Evolutionary conservation across 2,329 filamentous ascomycete species (phyloP).

Genomic region (Helicocarpus griseus): DNA sequence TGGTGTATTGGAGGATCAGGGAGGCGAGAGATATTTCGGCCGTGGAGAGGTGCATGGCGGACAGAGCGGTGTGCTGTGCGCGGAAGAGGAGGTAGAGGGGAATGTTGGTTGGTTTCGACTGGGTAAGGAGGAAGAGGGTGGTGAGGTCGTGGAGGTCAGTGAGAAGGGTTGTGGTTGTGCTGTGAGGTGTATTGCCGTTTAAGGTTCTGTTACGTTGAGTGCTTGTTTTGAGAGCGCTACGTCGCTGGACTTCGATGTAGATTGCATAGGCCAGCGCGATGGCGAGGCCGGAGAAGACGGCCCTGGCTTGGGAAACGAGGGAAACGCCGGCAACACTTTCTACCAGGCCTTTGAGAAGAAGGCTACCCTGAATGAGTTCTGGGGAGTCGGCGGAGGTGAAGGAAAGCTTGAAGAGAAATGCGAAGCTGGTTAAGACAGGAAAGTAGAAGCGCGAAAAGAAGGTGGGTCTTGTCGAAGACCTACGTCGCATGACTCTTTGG

Average conservation of each 20-base stretch:
- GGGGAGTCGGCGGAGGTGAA: constrained; percentile 84
- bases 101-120: constrained; percentile 75
- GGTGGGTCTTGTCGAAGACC: constrained; percentile 17
- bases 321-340: constrained; percentile 30
- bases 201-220: background rate
- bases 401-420: constrained; percentile 76
- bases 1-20: constrained; percentile 67
- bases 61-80: constrained; percentile 47
- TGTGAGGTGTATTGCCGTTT: background rate
- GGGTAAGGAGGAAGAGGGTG: constrained; percentile 72
- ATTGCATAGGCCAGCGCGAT: constrained; percentile 23
- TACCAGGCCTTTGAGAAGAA: constrained; percentile 26
- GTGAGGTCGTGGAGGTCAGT: constrained; percentile 55
- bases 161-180: constrained; percentile 16
- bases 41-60: constrained; percentile 30
- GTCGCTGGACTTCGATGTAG: constrained; percentile 10
- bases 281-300: constrained; percentile 40
- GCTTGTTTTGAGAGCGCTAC: constrained; percentile 1
- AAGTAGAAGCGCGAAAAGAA: constrained; percentile 19
- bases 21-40: constrained; percentile 58
- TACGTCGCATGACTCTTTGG: constrained; percentile 26
- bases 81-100: constrained; percentile 73
- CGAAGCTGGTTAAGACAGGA: constrained; percentile 35
- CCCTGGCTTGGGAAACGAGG: constrained; percentile 41
- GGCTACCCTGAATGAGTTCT: constrained; percentile 52